Conservation (phyloP, 768 basidiomycete genomes). For the Trametes cingulata region DNA sequence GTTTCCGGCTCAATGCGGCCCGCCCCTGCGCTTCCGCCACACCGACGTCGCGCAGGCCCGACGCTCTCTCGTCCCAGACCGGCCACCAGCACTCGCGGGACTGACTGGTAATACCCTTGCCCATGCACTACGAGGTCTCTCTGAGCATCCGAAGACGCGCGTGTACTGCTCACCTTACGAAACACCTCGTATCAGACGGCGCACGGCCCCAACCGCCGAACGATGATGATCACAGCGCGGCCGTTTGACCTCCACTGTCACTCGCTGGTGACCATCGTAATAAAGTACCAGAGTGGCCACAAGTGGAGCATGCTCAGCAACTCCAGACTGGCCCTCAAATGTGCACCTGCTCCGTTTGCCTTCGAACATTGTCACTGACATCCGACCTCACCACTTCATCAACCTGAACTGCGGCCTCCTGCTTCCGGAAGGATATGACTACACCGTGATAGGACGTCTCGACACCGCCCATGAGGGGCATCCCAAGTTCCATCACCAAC, state of each 20-base stretch:
- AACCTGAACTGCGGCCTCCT: no score
- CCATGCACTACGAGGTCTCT: no score
- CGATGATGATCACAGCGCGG: not conserved
- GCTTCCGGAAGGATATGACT: not conserved
- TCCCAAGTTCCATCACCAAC: not conserved
- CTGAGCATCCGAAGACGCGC: not conserved
- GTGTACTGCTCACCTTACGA: not conserved
- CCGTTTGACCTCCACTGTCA: not conserved
- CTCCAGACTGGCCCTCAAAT: no score
- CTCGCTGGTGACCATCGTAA: no score
- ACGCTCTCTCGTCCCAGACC: not conserved
- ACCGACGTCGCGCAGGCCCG: not conserved
- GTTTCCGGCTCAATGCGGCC: not conserved
- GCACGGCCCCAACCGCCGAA: not conserved
- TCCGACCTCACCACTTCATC: no score
- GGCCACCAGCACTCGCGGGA: not conserved
- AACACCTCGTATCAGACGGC: not conserved
- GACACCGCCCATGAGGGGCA: slow-evolving; percentile 3
- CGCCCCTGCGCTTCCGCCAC: not conserved
- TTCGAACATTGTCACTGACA: no score
- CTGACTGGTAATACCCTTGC: not conserved
- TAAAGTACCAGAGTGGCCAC: no score
- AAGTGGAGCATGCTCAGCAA: no score
- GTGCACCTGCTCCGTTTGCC: no score
- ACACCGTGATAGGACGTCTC: not conserved